Evolutionary conservation across 1,284 basidiomycete species (phyloP).

Genomic region (Vanrija sp.): DNA sequence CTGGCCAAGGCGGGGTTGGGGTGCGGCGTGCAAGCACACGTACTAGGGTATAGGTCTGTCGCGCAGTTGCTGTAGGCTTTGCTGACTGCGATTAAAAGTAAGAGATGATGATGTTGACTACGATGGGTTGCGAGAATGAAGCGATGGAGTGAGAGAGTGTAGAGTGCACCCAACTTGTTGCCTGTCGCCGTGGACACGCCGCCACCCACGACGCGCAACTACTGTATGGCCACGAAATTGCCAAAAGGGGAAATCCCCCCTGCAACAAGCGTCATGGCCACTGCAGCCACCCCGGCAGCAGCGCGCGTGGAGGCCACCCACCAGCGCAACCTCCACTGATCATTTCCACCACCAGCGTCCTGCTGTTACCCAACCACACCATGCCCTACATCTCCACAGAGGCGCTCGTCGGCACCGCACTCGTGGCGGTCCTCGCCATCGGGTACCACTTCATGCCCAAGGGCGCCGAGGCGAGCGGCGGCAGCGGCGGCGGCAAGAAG

Average conservation of each 20-base stretch:
- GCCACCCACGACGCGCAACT: too few species aligned
- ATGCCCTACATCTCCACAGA: slow-evolving; percentile 49
- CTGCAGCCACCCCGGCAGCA: too few species aligned
- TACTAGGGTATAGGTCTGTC: not conserved
- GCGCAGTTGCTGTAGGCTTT: too few species aligned
- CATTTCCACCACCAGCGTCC: not conserved
- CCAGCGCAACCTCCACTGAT: not conserved
- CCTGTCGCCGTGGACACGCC: too few species aligned
- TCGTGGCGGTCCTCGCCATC: slow-evolving; percentile 35
- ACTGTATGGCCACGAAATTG: slow-evolving; percentile 3
- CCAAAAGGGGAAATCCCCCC: slow-evolving; percentile 8
- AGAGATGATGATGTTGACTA: too few species aligned
- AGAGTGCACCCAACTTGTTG: too few species aligned
- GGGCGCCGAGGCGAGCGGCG: not conserved
- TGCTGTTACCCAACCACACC: not conserved
- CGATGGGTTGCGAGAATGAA: too few species aligned
- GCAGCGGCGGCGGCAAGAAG: slow-evolving; percentile 13
- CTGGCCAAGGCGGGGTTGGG: not conserved
- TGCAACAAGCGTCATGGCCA: not conserved
- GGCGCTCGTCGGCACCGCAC: slow-evolving; percentile 36
- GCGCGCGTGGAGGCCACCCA: not conserved
- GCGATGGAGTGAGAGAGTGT: too few species aligned
- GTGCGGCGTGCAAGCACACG: not conserved
- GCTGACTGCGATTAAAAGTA: too few species aligned
- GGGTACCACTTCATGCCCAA: slow-evolving; percentile 32